phyloP scores from a whole-genome alignment of 2,329 filamentous ascomycete genomes.

The Diaporthe vexans region DNA sequence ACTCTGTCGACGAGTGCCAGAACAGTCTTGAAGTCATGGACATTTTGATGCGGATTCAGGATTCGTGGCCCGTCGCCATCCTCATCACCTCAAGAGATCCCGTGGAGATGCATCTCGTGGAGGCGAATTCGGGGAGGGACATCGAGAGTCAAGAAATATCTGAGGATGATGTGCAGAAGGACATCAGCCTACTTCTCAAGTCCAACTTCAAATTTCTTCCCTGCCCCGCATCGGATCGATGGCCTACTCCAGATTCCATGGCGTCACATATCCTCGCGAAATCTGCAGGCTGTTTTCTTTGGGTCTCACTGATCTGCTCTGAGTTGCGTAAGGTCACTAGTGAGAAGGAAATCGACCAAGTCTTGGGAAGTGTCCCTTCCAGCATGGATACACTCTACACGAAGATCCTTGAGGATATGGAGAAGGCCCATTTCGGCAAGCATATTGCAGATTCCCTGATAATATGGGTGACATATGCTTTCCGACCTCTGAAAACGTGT shows the following conservation, averaged over 20 bases:
- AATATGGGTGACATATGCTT: constrained; percentile 47
- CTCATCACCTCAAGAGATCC: constrained; percentile 47
- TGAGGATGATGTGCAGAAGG: constrained; percentile 45
- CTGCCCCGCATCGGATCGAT: constrained; percentile 13
- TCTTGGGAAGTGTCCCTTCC: constrained; percentile 46
- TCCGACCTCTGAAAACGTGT: constrained; percentile 44
- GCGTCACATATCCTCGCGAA: constrained; percentile 45
- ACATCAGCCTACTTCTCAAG: constrained; percentile 47
- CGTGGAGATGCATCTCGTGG: constrained; percentile 39
- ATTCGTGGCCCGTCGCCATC: constrained; percentile 47
- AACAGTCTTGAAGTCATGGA: constrained; percentile 43
- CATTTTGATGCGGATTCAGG: constrained; percentile 46
- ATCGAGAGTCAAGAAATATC: constrained; percentile 44
- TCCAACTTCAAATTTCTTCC: constrained; percentile 46
- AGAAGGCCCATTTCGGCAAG: constrained; percentile 45
- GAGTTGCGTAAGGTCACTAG: constrained; percentile 49
- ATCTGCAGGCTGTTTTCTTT: constrained; percentile 50
- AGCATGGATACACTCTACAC: constrained; percentile 50
- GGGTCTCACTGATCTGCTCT: constrained; percentile 47
- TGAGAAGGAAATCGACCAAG: constrained; percentile 44
- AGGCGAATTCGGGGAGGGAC: constrained; percentile 24
- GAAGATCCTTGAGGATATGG: constrained; percentile 48
- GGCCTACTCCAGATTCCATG: constrained; percentile 37
- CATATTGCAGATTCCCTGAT: constrained; percentile 46
- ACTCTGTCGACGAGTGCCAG: constrained; percentile 51